Percentiles rank a stretch among this genome's conserved stretches.
phyloP scores from a whole-genome alignment of 192 early-diverging fungal species.

The Coemansia sp. region DNA sequence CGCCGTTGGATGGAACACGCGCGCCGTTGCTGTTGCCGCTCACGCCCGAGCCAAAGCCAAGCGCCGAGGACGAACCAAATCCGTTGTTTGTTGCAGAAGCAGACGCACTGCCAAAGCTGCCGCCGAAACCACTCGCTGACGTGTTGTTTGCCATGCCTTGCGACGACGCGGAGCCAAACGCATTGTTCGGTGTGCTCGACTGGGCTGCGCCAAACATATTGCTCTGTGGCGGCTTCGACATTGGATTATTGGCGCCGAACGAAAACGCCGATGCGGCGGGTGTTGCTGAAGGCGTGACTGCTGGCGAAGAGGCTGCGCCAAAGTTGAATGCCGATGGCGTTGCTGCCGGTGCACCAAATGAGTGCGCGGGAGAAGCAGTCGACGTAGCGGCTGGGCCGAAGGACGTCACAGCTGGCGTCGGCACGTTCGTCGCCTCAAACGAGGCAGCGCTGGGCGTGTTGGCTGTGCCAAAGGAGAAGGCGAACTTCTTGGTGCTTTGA shows the following conservation, averaged over 20 bases:
- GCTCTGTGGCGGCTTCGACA: not conserved
- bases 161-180: conserved; percentile 24
- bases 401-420: conserved; percentile 33
- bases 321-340: conserved; percentile 41
- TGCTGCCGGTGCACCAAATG: conserved; percentile 39
- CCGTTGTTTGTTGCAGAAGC: conserved; percentile 13
- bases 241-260: conserved; percentile 20
- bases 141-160: conserved; percentile 2
- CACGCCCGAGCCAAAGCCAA: conserved; percentile 9
- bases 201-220: not conserved
- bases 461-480: conserved; percentile 27
- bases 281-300: conserved; percentile 19
- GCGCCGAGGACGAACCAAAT: conserved; percentile 6
- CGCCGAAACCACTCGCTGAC: conserved; percentile 3
- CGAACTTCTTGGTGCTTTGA: conserved; percentile 24
- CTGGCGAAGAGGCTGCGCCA: conserved; percentile 29
- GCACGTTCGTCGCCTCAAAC: conserved; percentile 32
- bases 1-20: conserved; percentile 1
- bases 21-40: not conserved
- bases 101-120: conserved; percentile 14
- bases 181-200: conserved; percentile 6
- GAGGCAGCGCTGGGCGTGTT: conserved; percentile 50
- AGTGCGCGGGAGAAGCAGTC: conserved; percentile 6
- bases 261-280: conserved; percentile 20
- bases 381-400: conserved; percentile 19